Evolutionary conservation across 352 stramenopile species (phyloP).

Genomic region (Phytophthora rubi): DNA sequence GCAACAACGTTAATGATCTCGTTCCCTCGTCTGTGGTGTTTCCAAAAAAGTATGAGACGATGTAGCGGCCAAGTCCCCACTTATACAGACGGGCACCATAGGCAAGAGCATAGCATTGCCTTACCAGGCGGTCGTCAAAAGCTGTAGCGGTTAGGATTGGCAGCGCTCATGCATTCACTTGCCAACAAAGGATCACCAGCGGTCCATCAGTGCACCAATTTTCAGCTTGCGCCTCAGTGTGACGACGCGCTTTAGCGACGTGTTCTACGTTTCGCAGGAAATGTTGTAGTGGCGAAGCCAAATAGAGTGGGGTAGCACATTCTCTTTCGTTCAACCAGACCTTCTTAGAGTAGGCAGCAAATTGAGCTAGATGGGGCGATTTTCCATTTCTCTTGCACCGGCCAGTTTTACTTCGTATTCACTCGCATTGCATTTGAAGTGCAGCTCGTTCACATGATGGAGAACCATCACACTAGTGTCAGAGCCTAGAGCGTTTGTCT

Average conservation of each 20-base stretch:
- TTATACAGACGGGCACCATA: conserved; percentile 1
- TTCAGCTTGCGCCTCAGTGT: conserved; percentile 19
- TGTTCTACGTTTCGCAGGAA: conserved; percentile 36
- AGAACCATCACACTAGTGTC: neutral
- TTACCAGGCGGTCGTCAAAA: conserved; percentile 2
- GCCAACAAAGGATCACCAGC: neutral
- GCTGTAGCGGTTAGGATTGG: neutral
- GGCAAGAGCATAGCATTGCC: neutral
- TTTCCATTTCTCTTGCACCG: conserved; percentile 2
- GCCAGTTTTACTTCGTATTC: neutral
- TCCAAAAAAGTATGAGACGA: conserved; percentile 1
- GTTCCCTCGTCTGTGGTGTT: neutral
- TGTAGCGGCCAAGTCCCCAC: neutral
- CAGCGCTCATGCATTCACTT: neutral
- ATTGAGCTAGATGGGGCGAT: neutral
- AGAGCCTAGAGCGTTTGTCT: neutral
- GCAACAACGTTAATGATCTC: conserved; percentile 4
- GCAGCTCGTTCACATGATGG: conserved; percentile 4
- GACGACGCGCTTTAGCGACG: conserved; percentile 32
- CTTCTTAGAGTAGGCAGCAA: conserved; percentile 9
- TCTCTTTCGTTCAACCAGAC: conserved; percentile 12
- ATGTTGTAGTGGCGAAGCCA: conserved; percentile 31
- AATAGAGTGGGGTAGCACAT: conserved; percentile 16
- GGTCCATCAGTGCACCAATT: neutral
- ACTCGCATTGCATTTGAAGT: conserved; percentile 3